Conservation (phyloP, 164 flowering plant species). For the Chloranthus sessilifolius region DNA sequence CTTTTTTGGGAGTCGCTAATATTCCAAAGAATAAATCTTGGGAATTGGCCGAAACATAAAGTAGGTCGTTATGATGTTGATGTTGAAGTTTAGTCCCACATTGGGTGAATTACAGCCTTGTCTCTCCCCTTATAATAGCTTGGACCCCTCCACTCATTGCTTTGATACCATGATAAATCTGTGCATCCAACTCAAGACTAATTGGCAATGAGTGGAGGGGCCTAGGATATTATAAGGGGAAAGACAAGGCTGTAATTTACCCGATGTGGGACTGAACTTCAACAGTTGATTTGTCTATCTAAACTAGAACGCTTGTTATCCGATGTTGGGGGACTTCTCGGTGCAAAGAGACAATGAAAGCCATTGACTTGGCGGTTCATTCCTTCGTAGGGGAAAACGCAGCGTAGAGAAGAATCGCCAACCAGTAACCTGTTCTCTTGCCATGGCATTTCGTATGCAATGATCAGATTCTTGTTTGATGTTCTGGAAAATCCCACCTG, state of each 20-base stretch:
- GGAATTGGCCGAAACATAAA: conserved; percentile 13
- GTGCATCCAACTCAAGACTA: too few species aligned
- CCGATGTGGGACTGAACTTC: too few species aligned
- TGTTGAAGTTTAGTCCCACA: too few species aligned
- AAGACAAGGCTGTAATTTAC: too few species aligned
- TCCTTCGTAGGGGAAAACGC: conserved; percentile 61
- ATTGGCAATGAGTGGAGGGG: too few species aligned
- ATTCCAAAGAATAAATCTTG: conserved; percentile 32
- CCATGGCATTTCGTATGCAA: conserved; percentile 14
- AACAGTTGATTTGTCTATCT: conserved; percentile 29
- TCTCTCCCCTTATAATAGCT: too few species aligned
- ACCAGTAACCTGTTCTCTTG: conserved; percentile 16
- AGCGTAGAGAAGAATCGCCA: conserved; percentile 28
- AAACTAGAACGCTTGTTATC: conserved; percentile 61
- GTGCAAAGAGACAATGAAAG: conserved; percentile 69
- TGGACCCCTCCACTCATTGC: too few species aligned
- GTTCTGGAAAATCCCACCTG: conserved; percentile 10
- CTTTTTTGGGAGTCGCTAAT: conserved; percentile 16
- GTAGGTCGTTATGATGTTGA: conserved; percentile 11
- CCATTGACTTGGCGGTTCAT: conserved; percentile 66
- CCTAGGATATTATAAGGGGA: too few species aligned
- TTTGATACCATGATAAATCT: too few species aligned
- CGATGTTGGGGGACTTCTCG: conserved; percentile 41
- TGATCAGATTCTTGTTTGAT: conserved; percentile 29
- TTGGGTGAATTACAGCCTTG: too few species aligned